These are phyloP conservation scores for Hirschioporus abietinus DNA, from an alignment of 768 basidiomycete species.

Conservation along the genomic window DNA sequence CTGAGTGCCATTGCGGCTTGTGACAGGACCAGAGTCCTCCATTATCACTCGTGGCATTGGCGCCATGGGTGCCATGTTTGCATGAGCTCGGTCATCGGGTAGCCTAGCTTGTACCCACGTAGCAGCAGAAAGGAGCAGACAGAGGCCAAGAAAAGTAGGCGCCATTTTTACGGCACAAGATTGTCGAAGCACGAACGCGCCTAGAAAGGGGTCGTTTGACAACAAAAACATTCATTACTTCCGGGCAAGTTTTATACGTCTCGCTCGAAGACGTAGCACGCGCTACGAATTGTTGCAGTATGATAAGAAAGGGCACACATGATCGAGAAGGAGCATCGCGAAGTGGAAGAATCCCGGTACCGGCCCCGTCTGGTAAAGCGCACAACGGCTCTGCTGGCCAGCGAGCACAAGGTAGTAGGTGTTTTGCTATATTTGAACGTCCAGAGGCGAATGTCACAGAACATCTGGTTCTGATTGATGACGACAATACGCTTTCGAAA, in stretches of 20 bases:
- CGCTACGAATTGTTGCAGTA: background rate
- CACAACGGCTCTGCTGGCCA: background rate
- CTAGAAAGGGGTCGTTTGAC: background rate
- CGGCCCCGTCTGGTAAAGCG: background rate
- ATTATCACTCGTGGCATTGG: conserved; percentile 6
- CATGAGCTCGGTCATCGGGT: conserved; percentile 19
- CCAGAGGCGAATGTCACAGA: background rate
- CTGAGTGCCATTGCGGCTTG: conserved; percentile 20
- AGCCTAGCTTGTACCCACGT: conserved; percentile 13
- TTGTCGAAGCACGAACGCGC: background rate
- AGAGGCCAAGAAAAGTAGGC: background rate
- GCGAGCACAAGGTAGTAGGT: background rate
- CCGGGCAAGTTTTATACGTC: background rate
- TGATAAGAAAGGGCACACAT: background rate
- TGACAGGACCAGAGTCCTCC: conserved; percentile 12
- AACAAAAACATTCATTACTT: background rate
- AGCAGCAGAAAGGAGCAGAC: background rate
- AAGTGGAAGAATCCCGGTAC: background rate
- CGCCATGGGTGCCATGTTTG: conserved; percentile 13
- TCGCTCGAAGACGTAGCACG: background rate
- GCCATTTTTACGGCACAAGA: background rate
- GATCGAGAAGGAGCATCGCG: background rate
- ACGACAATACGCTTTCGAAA: background rate
- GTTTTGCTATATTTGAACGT: background rate
- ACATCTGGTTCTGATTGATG: background rate